Percentiles rank a stretch among this genome's conserved stretches.
Evolutionary conservation across 2,329 filamentous ascomycete genomes (phyloP).

Genomic region (Ophiostoma novo-ulmi): DNA sequence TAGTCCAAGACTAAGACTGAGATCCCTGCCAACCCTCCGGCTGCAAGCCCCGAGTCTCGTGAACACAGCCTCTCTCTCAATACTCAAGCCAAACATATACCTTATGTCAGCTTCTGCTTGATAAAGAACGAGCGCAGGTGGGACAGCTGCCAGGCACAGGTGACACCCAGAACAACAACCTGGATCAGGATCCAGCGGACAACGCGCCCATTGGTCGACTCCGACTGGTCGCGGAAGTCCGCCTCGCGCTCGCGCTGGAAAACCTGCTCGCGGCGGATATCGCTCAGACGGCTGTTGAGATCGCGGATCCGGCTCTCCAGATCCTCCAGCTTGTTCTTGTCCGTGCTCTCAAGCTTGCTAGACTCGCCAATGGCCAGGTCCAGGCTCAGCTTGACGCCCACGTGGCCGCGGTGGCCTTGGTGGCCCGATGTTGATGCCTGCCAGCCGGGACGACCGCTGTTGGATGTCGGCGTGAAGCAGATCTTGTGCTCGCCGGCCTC

Average conservation of each 20-base stretch:
- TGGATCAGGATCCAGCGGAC: slow-evolving; percentile 93
- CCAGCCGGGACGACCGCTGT: slow-evolving; percentile 65
- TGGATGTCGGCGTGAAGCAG: slow-evolving; percentile 84
- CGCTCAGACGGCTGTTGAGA: slow-evolving; percentile 77
- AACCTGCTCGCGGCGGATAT: slow-evolving; percentile 89
- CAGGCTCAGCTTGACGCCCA: slow-evolving; percentile 75
- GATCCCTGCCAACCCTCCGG: background rate
- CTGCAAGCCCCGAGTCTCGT: background rate
- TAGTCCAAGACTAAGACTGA: background rate
- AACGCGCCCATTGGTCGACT: slow-evolving; percentile 84
- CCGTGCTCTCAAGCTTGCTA: slow-evolving; percentile 84
- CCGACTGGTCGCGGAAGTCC: slow-evolving; percentile 96
- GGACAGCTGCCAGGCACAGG: slow-evolving; percentile 95
- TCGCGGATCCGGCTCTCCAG: slow-evolving; percentile 85
- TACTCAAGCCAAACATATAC: background rate
- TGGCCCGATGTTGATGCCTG: slow-evolving; percentile 50
- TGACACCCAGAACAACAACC: slow-evolving; percentile 73
- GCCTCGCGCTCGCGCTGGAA: slow-evolving; percentile 96
- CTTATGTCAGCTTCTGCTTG: slow-evolving; percentile 96
- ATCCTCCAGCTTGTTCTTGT: slow-evolving; percentile 89
- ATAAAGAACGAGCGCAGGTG: slow-evolving; percentile 98
- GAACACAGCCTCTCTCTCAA: background rate
- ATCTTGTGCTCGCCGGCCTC: slow-evolving; percentile 94
- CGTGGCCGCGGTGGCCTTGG: slow-evolving; percentile 46
- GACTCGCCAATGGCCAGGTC: slow-evolving; percentile 94